These are phyloP conservation scores for Monosiga brevicollis DNA, from an alignment of 78 protist genomes.

Conservation along the genomic window DNA sequence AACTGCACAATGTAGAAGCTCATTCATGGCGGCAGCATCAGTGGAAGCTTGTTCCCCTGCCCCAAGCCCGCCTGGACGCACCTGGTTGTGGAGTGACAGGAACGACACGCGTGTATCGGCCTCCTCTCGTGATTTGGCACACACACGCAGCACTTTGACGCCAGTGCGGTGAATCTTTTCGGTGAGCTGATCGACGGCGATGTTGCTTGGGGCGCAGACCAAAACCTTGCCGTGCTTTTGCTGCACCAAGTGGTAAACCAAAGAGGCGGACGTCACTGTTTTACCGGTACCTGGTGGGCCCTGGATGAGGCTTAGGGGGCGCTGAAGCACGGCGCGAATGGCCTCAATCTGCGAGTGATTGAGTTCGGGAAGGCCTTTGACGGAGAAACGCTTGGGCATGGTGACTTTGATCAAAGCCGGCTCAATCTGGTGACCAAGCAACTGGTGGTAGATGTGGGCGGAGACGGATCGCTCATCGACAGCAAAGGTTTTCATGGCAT, in stretches of 20 bases:
- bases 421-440: slow-evolving; percentile 83
- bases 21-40: neutral
- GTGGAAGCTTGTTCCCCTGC: neutral
- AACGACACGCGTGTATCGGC: slow-evolving; percentile 75
- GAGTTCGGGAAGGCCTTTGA: slow-evolving; percentile 79
- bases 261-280: slow-evolving; percentile 93
- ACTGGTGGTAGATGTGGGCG: slow-evolving; percentile 69
- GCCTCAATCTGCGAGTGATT: slow-evolving; percentile 87
- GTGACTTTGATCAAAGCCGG: slow-evolving; percentile 17
- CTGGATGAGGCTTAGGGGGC: slow-evolving; percentile 90
- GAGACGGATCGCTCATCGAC: slow-evolving; percentile 66
- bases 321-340: slow-evolving; percentile 62
- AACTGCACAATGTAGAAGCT: too few relatives aligned
- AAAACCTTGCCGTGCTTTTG: slow-evolving; percentile 63
- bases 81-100: slow-evolving; percentile 90
- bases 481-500: slow-evolving; percentile 84
- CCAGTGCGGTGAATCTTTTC: slow-evolving; percentile 92
- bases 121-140: slow-evolving; percentile 91
- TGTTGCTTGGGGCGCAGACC: slow-evolving; percentile 97
- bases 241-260: slow-evolving; percentile 88
- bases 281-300: slow-evolving; percentile 86
- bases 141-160: slow-evolving; percentile 90
- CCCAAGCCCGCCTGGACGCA: slow-evolving; percentile 8
- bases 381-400: slow-evolving; percentile 53
- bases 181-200: slow-evolving; percentile 98